These are phyloP conservation scores for Leucocoprinus birnbaumii DNA, from an alignment of 768 basidiomycete genomes.

Conservation along the genomic window DNA sequence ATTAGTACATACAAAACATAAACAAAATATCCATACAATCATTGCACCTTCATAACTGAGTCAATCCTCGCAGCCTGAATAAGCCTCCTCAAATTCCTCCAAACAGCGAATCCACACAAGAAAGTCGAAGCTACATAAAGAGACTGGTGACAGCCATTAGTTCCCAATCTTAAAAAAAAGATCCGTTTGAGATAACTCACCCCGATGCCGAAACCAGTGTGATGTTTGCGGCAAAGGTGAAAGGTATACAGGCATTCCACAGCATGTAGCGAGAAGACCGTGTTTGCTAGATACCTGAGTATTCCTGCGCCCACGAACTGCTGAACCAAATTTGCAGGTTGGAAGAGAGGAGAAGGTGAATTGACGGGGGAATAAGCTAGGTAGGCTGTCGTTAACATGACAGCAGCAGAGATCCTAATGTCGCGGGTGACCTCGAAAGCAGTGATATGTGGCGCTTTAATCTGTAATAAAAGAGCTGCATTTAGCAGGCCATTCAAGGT, in stretches of 20 bases:
- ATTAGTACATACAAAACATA: background rate
- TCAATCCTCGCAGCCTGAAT: constrained; percentile 72
- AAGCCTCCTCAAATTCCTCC: constrained; percentile 48
- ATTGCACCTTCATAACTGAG: constrained; percentile 77
- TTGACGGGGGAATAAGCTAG: constrained; percentile 21
- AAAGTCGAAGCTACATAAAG: constrained; percentile 52
- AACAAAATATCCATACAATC: background rate
- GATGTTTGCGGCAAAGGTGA: constrained; percentile 46
- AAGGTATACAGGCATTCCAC: constrained; percentile 48
- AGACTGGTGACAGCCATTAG: constrained; percentile 30
- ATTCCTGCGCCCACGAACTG: constrained; percentile 25
- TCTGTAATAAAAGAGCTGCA: constrained; percentile 31
- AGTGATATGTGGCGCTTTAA: constrained; percentile 58
- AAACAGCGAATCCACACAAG: constrained; percentile 52
- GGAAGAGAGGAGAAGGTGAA: constrained; percentile 24
- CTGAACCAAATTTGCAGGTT: constrained; percentile 29
- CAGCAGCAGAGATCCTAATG: constrained; percentile 19
- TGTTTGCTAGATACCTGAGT: constrained; percentile 30
- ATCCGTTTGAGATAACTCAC: constrained; percentile 21
- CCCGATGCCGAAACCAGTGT: constrained; percentile 39
- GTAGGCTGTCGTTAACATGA: constrained; percentile 31
- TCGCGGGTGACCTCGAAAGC: constrained; percentile 46
- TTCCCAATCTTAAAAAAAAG: background rate
- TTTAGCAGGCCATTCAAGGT: background rate
- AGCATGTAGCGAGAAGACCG: constrained; percentile 33